A percentile compares a stretch with the other conserved stretches of the same genome.
phyloP scores from a whole-genome alignment of 1,284 basidiomycete species.

The Apiotrichum veenhuisii region DNA sequence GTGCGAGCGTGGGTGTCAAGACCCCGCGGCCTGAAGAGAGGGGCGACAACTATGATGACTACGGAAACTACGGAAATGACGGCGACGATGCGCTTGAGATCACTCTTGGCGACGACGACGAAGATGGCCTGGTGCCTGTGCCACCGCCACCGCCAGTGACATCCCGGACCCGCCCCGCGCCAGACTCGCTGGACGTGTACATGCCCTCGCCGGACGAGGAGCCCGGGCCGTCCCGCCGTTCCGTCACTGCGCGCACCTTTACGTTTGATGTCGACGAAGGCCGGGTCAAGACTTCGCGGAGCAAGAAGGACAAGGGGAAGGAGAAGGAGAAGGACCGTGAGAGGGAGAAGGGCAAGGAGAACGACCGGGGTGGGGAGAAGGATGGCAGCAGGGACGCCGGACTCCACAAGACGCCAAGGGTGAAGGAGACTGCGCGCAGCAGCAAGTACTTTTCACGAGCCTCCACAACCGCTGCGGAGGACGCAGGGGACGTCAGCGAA shows the following conservation, averaged over 20 bases:
- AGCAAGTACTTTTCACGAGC: slow-evolving; percentile 22
- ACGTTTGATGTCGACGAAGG: slow-evolving; percentile 17
- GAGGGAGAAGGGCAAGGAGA: neutral
- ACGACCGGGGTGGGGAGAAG: neutral
- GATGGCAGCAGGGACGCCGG: neutral
- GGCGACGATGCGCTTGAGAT: no score
- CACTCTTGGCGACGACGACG: no score
- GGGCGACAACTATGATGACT: neutral
- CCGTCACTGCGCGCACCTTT: slow-evolving; percentile 25
- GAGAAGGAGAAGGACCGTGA: neutral
- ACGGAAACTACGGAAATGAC: no score
- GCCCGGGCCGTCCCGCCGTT: neutral
- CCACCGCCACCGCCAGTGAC: neutral
- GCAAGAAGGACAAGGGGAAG: neutral
- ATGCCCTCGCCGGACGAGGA: slow-evolving; percentile 19
- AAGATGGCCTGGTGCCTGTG: no score
- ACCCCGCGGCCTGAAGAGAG: no score
- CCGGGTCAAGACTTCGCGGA: neutral
- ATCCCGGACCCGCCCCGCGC: neutral
- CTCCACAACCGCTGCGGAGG: no score
- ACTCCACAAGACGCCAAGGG: neutral
- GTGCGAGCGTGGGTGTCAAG: no score
- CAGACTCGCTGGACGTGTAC: slow-evolving; percentile 28
- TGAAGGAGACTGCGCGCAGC: neutral
- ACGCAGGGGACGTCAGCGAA: no score